A percentile compares a stretch with the other conserved stretches of the same genome.
phyloP scores from a whole-genome alignment of 2,329 filamentous ascomycete species.

The Alternaria postmessia region DNA sequence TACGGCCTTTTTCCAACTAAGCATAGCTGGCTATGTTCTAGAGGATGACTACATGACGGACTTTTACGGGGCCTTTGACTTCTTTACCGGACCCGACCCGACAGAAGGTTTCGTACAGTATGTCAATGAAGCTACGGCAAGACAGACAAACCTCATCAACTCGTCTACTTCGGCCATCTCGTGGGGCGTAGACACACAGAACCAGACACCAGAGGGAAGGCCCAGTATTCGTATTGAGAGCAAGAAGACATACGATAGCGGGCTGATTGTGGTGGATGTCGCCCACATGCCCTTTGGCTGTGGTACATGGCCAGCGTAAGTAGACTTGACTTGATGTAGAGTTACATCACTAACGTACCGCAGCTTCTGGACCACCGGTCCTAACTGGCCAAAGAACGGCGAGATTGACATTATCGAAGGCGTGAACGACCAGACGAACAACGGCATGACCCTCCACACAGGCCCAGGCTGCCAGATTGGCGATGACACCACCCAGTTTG shows the following conservation, averaged over 20 bases:
- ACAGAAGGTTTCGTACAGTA: conserved; percentile 56
- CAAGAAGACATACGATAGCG: conserved; percentile 57
- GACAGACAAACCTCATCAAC: conserved; percentile 53
- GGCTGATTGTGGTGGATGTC: conserved; percentile 60
- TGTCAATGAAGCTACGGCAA: conserved; percentile 50
- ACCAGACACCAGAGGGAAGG: conserved; percentile 50
- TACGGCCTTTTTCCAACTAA: conserved; percentile 44
- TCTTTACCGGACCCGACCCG: conserved; percentile 55
- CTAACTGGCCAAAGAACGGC: conserved; percentile 48
- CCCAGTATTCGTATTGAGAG: conserved; percentile 58
- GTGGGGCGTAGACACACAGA: conserved; percentile 57
- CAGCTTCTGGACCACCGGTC: conserved; percentile 46
- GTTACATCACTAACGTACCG: conserved; percentile 16
- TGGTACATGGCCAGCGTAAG: conserved; percentile 61
- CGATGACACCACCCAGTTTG: conserved; percentile 53
- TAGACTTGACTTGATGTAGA: neutral
- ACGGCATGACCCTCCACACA: conserved; percentile 60
- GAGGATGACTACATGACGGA: conserved; percentile 52
- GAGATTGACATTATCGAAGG: conserved; percentile 61
- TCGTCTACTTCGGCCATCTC: conserved; percentile 47
- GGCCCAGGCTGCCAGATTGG: conserved; percentile 54
- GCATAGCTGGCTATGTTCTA: conserved; percentile 53
- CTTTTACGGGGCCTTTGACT: conserved; percentile 57
- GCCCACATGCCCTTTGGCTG: conserved; percentile 61
- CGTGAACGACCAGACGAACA: conserved; percentile 54